These are phyloP conservation scores for Pelargonium citronellum DNA, from an alignment of 441 rosid genomes.

Conservation along the genomic window DNA sequence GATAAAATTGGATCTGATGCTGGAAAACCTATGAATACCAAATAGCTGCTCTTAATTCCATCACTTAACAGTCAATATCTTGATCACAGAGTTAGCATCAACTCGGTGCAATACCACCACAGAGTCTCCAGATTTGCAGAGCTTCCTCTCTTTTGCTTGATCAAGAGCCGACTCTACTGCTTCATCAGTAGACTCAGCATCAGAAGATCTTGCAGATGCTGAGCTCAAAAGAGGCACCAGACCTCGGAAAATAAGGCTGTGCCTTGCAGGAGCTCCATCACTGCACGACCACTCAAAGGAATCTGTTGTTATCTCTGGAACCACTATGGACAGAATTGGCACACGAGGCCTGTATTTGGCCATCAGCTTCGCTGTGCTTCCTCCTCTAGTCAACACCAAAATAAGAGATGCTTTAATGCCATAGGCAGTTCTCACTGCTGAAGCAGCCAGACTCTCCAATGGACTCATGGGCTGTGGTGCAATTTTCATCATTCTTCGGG, in stretches of 20 bases:
- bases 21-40: not conserved
- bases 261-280: constrained; percentile 82
- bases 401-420: constrained; percentile 67
- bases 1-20: not conserved
- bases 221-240: constrained; percentile 63
- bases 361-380: constrained; percentile 85
- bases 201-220: constrained; percentile 76
- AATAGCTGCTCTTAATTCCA: not conserved
- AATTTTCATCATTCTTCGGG: constrained; percentile 65
- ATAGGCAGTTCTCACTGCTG: constrained; percentile 85
- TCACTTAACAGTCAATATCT: constrained; percentile 73
- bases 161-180: constrained; percentile 66
- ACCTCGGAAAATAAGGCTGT: constrained; percentile 75
- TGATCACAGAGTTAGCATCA: constrained; percentile 77
- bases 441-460: constrained; percentile 81
- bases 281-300: constrained; percentile 88
- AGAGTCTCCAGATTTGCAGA: constrained; percentile 75
- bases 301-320: constrained; percentile 76
- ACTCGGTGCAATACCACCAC: constrained; percentile 79
- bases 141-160: constrained; percentile 53
- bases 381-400: constrained; percentile 84
- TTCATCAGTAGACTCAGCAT: constrained; percentile 82
- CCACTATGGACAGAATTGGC: constrained; percentile 81
- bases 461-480: constrained; percentile 98
- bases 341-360: constrained; percentile 88